Conservation (phyloP, 2,329 filamentous ascomycete genomes). For the Pseudogymnoascus sp. region DNA sequence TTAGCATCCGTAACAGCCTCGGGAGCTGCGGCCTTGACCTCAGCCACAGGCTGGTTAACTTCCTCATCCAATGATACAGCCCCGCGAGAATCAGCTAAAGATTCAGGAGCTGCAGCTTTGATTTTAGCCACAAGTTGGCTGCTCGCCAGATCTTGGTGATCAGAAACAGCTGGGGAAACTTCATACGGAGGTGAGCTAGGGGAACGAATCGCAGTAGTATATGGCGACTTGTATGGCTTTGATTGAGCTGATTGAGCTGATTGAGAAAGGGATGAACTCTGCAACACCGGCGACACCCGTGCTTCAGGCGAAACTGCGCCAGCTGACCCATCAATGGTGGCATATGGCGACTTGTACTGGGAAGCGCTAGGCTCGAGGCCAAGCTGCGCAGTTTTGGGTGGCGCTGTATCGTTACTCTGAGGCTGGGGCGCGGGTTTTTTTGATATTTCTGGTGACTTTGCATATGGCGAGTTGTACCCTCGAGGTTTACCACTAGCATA, state of each 20-base stretch:
- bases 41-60: slow-evolving; percentile 18
- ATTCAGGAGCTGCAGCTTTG: slow-evolving; percentile 9
- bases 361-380: neutral
- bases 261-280: neutral
- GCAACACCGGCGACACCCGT: neutral
- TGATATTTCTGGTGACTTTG: neutral
- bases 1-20: slow-evolving; percentile 16
- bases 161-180: slow-evolving; percentile 16
- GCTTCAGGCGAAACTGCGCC: neutral
- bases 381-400: neutral
- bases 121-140: slow-evolving; percentile 23
- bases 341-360: slow-evolving; percentile 10
- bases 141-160: slow-evolving; percentile 18
- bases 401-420: neutral
- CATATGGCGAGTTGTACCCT: neutral
- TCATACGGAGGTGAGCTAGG: slow-evolving; percentile 10
- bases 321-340: neutral
- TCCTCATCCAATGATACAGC: neutral
- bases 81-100: neutral
- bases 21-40: slow-evolving; percentile 9
- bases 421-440: neutral
- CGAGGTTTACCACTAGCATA: slow-evolving; percentile 1
- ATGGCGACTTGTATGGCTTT: slow-evolving; percentile 10
- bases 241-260: neutral
- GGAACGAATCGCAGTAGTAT: slow-evolving; percentile 5